These are phyloP conservation scores for Dysphania ambrosioides DNA, from an alignment of 148 eudicot species.

Conservation along the genomic window DNA sequence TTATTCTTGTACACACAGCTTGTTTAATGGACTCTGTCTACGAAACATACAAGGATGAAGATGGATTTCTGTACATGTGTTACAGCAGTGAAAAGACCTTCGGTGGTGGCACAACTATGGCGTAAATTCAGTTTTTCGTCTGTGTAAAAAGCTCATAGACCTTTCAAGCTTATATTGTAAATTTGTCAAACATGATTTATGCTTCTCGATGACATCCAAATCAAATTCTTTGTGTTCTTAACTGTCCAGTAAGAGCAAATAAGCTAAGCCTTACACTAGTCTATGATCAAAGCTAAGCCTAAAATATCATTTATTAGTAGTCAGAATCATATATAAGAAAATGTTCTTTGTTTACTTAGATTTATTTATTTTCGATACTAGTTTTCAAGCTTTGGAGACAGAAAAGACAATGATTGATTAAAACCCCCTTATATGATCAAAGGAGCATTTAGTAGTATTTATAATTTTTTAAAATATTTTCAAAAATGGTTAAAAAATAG, in stretches of 20 bases:
- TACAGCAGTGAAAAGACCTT: constrained; percentile 96
- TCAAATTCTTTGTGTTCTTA: constrained; percentile 4
- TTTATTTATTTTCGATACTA: too few relatives aligned
- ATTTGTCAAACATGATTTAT: constrained; percentile 7
- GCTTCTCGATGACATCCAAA: not conserved
- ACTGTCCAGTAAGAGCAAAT: not conserved
- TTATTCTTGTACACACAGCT: constrained; percentile 38
- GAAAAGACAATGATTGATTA: too few relatives aligned
- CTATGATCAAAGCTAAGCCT: too few relatives aligned
- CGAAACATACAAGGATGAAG: constrained; percentile 82
- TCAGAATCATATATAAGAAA: too few relatives aligned
- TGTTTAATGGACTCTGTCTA: constrained; percentile 67
- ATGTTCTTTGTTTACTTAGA: too few relatives aligned
- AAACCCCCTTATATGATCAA: too few relatives aligned
- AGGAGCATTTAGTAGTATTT: too few relatives aligned
- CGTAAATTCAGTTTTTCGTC: constrained; percentile 15
- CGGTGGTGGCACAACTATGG: constrained; percentile 34
- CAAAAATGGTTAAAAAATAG: too few relatives aligned
- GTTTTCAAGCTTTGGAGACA: too few relatives aligned
- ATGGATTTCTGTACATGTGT: constrained; percentile 89
- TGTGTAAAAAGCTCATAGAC: constrained; percentile 4
- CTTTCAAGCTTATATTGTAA: constrained; percentile 8
- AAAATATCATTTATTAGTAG: too few relatives aligned
- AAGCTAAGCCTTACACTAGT: not conserved
- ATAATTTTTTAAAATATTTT: too few relatives aligned